Percentiles rank a stretch among this genome's conserved stretches.
These are phyloP conservation scores for Zangia roseola DNA, from an alignment of 768 basidiomycete genomes.

Conservation along the genomic window DNA sequence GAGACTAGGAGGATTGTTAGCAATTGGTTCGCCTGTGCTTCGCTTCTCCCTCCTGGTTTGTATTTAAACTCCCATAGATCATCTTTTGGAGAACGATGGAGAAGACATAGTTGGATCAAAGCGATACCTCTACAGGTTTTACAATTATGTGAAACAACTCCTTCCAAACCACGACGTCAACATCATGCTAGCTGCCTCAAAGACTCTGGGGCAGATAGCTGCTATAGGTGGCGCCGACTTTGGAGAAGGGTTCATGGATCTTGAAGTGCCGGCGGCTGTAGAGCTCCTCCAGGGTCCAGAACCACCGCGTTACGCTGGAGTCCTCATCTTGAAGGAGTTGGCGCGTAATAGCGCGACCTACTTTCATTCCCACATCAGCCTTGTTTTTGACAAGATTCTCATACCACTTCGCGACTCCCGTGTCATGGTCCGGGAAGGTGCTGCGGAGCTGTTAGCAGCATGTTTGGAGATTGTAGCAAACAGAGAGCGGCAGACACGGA, in stretches of 20 bases:
- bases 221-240: conserved; percentile 80
- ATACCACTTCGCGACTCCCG: conserved; percentile 86
- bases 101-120: conserved; percentile 83
- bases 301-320: conserved; percentile 87
- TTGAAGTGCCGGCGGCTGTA: conserved; percentile 82
- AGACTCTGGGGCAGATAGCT: conserved; percentile 85
- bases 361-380: conserved; percentile 83
- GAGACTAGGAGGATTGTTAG: conserved; percentile 82
- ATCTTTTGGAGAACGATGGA: conserved; percentile 71
- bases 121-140: conserved; percentile 79
- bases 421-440: conserved; percentile 88
- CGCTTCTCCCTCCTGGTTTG: not conserved
- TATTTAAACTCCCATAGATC: conserved; percentile 43
- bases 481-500: conserved; percentile 66
- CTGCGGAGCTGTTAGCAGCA: conserved; percentile 89
- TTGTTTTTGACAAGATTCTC: conserved; percentile 92
- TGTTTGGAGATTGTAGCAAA: conserved; percentile 85
- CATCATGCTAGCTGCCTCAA: conserved; percentile 94
- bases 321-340: conserved; percentile 91
- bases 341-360: conserved; percentile 85
- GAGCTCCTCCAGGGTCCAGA: conserved; percentile 77
- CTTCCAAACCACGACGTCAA: conserved; percentile 88
- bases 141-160: conserved; percentile 92
- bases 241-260: conserved; percentile 87
- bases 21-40: conserved; percentile 62